Evolutionary conservation across 1,284 basidiomycete species (phyloP).

Genomic region (Ustilago sp.): DNA sequence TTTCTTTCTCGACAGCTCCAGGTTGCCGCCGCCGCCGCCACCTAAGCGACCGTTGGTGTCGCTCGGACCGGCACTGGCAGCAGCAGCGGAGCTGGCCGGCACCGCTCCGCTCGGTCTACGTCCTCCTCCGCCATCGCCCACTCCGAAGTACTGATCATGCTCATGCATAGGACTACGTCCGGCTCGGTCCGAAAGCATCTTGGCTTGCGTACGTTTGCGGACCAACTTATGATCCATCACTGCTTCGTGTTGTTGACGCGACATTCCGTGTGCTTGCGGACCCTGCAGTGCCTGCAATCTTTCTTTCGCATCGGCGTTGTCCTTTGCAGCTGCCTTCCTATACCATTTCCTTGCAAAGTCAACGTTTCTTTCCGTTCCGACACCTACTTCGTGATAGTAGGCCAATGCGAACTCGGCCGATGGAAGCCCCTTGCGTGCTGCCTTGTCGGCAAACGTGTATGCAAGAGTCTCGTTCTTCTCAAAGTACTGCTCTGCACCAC

Average conservation of each 20-base stretch:
- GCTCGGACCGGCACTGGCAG: constrained; percentile 1
- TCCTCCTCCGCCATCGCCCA: neutral
- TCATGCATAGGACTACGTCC: constrained; percentile 45
- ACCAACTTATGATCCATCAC: constrained; percentile 84
- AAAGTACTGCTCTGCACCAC: constrained; percentile 82
- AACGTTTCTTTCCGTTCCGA: constrained; percentile 73
- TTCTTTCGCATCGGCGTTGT: constrained; percentile 83
- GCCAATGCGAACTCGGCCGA: constrained; percentile 94
- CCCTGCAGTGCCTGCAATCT: constrained; percentile 79
- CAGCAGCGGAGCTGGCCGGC: constrained; percentile 8
- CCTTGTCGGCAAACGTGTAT: constrained; percentile 90
- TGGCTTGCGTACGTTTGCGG: constrained; percentile 82
- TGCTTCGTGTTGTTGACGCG: constrained; percentile 81
- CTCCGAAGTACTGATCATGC: constrained; percentile 34
- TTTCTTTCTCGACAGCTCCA: constrained; percentile 51
- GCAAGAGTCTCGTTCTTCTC: constrained; percentile 90
- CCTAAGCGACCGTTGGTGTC: constrained; percentile 6
- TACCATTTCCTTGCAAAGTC: constrained; percentile 79
- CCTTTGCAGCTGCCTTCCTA: constrained; percentile 77
- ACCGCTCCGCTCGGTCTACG: constrained; percentile 20
- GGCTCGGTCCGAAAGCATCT: constrained; percentile 53
- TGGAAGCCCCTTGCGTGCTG: constrained; percentile 81
- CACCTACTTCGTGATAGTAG: constrained; percentile 83
- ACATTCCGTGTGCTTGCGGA: constrained; percentile 71
- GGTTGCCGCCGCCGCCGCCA: constrained; percentile 7